Base-by-base conservation (phyloP, 805 yeast genomes). In the Blastobotrys attinorum region DNA sequence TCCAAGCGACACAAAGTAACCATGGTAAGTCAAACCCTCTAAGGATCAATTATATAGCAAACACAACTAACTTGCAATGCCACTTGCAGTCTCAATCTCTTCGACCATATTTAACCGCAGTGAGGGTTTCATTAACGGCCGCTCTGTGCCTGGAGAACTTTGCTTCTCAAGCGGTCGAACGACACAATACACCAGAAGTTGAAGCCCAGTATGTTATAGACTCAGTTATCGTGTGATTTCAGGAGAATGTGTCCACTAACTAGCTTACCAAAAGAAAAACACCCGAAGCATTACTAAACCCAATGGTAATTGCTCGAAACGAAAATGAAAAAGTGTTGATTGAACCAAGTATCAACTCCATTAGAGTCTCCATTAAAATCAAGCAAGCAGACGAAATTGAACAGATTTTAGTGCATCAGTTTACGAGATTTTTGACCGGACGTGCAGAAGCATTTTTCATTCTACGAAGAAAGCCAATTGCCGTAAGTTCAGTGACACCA, bases 361-460 rank as follows among this genome's bases (percentile, higher is more conserved):
- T 89, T 32, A 76, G 98, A 60, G 82, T 92, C 21, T 83, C 92
- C 34, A 83, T 92, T 55, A 84, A 83, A 62, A 90, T 92, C 64
- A 92, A 92, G 65, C 98, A 92, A 66, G 95, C 96, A 10, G 98
- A 92, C 64, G 98, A 92, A 63, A 89, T 92, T 60, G 98, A 92
- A 67, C 83, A 79, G 56, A 88, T 92, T 47, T 72, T 92, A 50
- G 98, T 92, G 35, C 96, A 87, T 62, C 89, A 89, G 65, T 92
- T 92, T 65, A 83, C 97, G 3, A 72, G 96, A 52, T 92, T 92
- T 63, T 74, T 92, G 59, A 89, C 95, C 16, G 88, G 90, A 42
- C 80, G 98, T 65, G 98, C 98, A 3, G 98, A 92, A 62, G 81
- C 85, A 55, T 92, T 92, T 69, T 79, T 85, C 57, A 87, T 92